A percentile compares a stretch with the other conserved stretches of the same genome.
Evolutionary conservation across 441 rosid species (phyloP).

Genomic region (Lepidium campestre): DNA sequence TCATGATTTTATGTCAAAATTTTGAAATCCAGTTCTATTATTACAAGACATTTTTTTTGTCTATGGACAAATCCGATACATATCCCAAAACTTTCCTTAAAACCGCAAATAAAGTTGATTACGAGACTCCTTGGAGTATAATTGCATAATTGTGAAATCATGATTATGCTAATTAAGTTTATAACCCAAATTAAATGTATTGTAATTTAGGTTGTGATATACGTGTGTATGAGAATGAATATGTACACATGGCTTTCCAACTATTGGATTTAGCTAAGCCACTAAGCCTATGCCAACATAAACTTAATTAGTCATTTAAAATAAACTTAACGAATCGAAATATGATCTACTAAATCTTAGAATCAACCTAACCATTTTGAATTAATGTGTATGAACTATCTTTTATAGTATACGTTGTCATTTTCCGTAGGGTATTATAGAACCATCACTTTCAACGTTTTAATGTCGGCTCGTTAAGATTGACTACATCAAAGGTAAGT

Average conservation of each 20-base stretch:
- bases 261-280: constrained; percentile 14
- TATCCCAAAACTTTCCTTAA: too few species aligned
- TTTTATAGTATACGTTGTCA: background rate
- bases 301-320: background rate
- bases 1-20: too few species aligned
- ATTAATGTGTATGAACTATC: constrained; percentile 16
- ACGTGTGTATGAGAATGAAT: background rate
- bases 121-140: too few species aligned
- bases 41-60: too few species aligned
- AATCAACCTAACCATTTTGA: constrained; percentile 8
- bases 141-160: too few species aligned
- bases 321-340: constrained; percentile 13
- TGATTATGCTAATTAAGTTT: too few species aligned
- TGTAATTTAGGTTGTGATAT: too few species aligned
- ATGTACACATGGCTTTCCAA: constrained; percentile 14
- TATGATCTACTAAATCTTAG: constrained; percentile 16
- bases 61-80: too few species aligned
- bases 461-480: constrained; percentile 16
- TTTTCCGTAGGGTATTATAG: constrained; percentile 12
- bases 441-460: constrained; percentile 22
- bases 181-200: too few species aligned
- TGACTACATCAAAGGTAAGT: constrained; percentile 10
- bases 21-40: too few species aligned
- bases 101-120: too few species aligned
- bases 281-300: constrained; percentile 15